Conservation (phyloP, 345 rosid species). For the Carallia brachiata region DNA sequence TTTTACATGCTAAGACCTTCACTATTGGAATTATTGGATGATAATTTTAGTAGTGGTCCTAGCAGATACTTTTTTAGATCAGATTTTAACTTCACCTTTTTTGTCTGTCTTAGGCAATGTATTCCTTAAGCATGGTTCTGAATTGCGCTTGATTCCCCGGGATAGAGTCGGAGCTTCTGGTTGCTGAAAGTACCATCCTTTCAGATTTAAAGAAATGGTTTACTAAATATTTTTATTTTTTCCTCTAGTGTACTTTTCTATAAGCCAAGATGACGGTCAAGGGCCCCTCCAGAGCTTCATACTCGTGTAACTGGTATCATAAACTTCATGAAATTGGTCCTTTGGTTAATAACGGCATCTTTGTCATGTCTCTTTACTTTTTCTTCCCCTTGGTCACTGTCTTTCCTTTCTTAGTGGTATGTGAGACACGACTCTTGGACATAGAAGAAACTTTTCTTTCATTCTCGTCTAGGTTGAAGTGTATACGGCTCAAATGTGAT, state of each 20-base stretch:
- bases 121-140: constrained; percentile 95
- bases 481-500: too few species aligned
- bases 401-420: too few species aligned
- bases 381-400: too few species aligned
- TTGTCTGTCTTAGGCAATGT: constrained; percentile 64
- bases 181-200: constrained; percentile 7
- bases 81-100: not conserved
- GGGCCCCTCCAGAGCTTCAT: not conserved
- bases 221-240: not conserved
- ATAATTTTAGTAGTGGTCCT: not conserved
- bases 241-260: not conserved
- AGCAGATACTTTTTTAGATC: too few species aligned
- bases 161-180: constrained; percentile 79
- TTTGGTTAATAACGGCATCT: not conserved
- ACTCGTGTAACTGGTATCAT: not conserved
- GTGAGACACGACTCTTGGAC: too few species aligned
- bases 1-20: not conserved
- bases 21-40: not conserved
- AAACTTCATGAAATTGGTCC: not conserved
- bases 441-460: too few species aligned
- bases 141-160: constrained; percentile 90
- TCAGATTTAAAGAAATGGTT: not conserved
- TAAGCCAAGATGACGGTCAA: not conserved
- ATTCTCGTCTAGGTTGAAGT: too few species aligned
- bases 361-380: not conserved